Evolutionary conservation across 306 rosid genomes (phyloP).

Genomic region (Myrica gale): DNA sequence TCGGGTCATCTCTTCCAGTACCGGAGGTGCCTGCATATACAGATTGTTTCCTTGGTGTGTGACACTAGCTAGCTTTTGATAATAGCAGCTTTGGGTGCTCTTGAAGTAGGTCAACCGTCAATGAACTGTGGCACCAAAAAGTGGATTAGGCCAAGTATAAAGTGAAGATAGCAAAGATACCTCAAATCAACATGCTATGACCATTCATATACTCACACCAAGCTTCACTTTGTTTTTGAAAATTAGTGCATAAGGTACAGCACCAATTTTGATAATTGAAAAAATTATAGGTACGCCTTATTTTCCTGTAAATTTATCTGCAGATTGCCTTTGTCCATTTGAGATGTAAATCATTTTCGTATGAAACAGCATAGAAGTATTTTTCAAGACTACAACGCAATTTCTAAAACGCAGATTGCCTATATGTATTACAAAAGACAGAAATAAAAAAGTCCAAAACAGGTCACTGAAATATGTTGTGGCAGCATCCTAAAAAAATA

Average conservation of each 20-base stretch:
- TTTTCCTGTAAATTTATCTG: not conserved
- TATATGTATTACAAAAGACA: not conserved
- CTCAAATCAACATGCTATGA: conserved; percentile 2
- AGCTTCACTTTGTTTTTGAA: not conserved
- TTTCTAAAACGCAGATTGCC: too few species aligned
- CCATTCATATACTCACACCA: not conserved
- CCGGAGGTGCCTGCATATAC: conserved; percentile 95
- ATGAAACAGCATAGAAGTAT: not conserved
- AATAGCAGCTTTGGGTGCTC: conserved; percentile 71
- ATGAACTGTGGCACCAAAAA: conserved; percentile 61
- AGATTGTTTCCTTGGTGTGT: conserved; percentile 73
- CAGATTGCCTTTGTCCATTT: not conserved
- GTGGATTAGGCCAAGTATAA: conserved; percentile 9
- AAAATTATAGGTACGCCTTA: not conserved
- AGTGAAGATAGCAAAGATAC: conserved; percentile 8
- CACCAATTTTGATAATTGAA: not conserved
- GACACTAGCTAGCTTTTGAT: conserved; percentile 88
- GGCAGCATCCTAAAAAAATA: not conserved
- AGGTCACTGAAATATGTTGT: not conserved
- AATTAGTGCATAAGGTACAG: not conserved
- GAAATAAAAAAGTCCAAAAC: not conserved
- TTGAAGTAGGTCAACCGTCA: conserved; percentile 64
- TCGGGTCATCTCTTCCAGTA: conserved; percentile 95
- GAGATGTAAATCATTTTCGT: not conserved
- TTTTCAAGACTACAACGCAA: not conserved